Evolutionary conservation across 352 stramenopile genomes (phyloP).

Genomic region (Thraustochytrium sp.): DNA sequence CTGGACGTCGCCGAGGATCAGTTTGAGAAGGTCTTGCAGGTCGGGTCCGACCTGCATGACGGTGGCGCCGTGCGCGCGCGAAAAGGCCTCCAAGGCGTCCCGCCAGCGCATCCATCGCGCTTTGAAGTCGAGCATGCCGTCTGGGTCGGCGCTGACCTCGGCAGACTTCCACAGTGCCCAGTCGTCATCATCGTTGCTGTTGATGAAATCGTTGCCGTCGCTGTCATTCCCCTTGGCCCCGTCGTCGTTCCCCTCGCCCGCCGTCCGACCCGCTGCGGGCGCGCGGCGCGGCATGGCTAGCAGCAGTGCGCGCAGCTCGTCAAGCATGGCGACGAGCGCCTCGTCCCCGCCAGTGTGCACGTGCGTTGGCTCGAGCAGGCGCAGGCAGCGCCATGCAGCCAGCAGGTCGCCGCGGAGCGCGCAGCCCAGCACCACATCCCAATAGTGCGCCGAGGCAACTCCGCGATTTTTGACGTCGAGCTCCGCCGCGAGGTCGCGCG

Average conservation of each 20-base stretch:
- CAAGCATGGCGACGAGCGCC: not conserved
- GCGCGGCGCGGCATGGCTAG: conserved; percentile 22
- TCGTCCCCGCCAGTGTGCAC: not conserved
- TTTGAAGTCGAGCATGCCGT: conserved; percentile 18
- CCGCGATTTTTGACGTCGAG: not conserved
- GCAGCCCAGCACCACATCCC: not conserved
- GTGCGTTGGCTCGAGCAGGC: not conserved
- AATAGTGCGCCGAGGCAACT: not conserved
- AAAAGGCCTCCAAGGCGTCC: not conserved
- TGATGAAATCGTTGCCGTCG: not conserved
- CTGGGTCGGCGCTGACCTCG: not conserved
- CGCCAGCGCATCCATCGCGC: conserved; percentile 1
- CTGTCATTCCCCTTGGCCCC: too few species aligned
- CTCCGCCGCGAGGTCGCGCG: not conserved
- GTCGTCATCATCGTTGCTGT: not conserved
- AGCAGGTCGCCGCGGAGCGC: conserved; percentile 4
- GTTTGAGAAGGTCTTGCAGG: not conserved
- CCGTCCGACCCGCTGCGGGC: too few species aligned
- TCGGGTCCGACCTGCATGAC: not conserved
- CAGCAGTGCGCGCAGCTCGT: not conserved
- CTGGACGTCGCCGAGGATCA: not conserved
- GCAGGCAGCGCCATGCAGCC: not conserved
- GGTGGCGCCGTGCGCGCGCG: not conserved
- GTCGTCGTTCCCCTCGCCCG: too few species aligned
- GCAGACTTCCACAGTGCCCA: not conserved